phyloP scores from a whole-genome alignment of 768 basidiomycete species.

The Inosperma sp. region DNA sequence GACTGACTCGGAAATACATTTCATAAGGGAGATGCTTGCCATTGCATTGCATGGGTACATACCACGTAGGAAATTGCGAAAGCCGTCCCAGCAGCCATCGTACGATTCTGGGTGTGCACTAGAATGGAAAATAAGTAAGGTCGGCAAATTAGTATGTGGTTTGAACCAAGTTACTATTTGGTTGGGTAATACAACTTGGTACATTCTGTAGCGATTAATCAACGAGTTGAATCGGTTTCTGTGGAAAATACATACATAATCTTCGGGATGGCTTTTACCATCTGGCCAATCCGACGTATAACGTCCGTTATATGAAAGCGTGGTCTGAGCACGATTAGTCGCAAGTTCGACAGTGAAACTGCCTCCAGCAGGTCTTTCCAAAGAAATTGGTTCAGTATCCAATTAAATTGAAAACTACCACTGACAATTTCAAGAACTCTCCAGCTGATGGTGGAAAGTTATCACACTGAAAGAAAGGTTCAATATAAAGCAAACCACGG shows the following conservation, averaged over 20 bases:
- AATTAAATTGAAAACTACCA: background rate
- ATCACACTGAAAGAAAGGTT: slow-evolving; percentile 30
- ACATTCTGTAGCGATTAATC: slow-evolving; percentile 31
- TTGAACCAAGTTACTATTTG: slow-evolving; percentile 39
- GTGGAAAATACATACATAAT: slow-evolving; percentile 34
- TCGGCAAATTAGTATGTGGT: background rate
- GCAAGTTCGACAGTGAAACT: slow-evolving; percentile 47
- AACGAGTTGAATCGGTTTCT: slow-evolving; percentile 1
- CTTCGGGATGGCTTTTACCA: slow-evolving; percentile 40
- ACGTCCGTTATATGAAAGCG: slow-evolving; percentile 38
- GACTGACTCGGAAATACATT: slow-evolving; percentile 38
- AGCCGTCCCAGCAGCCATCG: slow-evolving; percentile 50
- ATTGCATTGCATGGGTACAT: slow-evolving; percentile 4
- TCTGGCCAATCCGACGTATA: slow-evolving; percentile 43
- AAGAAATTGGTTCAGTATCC: background rate
- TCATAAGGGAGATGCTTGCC: background rate
- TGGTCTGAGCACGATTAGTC: slow-evolving; percentile 45
- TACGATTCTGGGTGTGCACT: slow-evolving; percentile 53
- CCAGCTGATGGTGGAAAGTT: slow-evolving; percentile 40
- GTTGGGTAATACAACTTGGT: slow-evolving; percentile 40
- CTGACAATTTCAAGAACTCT: slow-evolving; percentile 42
- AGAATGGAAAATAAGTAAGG: background rate
- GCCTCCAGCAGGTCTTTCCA: slow-evolving; percentile 42
- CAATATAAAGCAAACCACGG: background rate
- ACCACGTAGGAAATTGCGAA: slow-evolving; percentile 54